Conservation (phyloP, 371 early-diverging fungal genomes). For the Apophysomyces ossiformis region DNA sequence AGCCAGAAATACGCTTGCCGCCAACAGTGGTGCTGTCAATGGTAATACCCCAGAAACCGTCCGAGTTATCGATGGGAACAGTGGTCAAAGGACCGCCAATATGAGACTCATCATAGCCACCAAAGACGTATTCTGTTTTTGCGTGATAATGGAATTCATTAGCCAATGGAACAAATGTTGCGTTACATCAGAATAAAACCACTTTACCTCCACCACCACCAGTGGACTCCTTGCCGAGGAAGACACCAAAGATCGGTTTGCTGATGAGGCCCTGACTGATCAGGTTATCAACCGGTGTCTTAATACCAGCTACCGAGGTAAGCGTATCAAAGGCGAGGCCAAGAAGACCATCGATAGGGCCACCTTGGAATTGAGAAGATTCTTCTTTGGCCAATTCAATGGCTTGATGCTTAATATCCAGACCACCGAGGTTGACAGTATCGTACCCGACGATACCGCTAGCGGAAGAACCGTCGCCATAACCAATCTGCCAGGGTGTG, state of each 20-base stretch:
- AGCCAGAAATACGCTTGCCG: neutral
- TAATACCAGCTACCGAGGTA: slow-evolving; percentile 39
- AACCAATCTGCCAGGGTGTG: slow-evolving; percentile 49
- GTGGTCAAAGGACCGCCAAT: slow-evolving; percentile 44
- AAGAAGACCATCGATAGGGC: slow-evolving; percentile 32
- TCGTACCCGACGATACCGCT: slow-evolving; percentile 37
- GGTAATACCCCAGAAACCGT: slow-evolving; percentile 22
- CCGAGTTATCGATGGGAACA: slow-evolving; percentile 36
- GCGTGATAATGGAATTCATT: neutral
- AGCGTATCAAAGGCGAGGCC: slow-evolving; percentile 56
- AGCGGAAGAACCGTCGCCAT: slow-evolving; percentile 56
- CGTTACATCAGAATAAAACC: neutral
- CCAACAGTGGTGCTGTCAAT: neutral
- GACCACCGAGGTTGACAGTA: slow-evolving; percentile 31
- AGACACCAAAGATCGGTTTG: slow-evolving; percentile 27
- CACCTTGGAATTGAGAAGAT: slow-evolving; percentile 18
- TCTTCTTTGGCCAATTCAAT: slow-evolving; percentile 30
- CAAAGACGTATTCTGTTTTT: slow-evolving; percentile 42
- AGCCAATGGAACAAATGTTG: too few species aligned
- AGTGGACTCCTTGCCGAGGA: slow-evolving; percentile 18
- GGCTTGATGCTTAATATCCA: slow-evolving; percentile 29
- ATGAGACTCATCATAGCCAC: slow-evolving; percentile 41
- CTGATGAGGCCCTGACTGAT: slow-evolving; percentile 23
- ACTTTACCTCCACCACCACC: slow-evolving; percentile 22
- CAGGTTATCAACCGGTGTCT: slow-evolving; percentile 36